phyloP scores from a whole-genome alignment of 2,329 filamentous ascomycete genomes.

The Trichoderma koningiopsis region DNA sequence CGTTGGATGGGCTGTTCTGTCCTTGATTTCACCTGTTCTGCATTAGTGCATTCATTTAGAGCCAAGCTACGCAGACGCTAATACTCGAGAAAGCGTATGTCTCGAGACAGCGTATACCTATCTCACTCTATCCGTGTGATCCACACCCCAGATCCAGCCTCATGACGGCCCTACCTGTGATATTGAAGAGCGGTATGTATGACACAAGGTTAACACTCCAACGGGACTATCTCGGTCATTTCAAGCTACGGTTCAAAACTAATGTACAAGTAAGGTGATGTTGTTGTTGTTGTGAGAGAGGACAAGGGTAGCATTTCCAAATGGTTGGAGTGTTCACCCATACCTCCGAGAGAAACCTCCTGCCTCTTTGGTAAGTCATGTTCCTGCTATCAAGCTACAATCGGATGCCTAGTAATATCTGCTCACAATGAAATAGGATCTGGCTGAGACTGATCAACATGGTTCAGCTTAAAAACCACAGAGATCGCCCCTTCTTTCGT shows the following conservation, averaged over 20 bases:
- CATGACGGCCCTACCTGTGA: background rate
- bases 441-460: background rate
- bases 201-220: background rate
- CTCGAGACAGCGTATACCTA: background rate
- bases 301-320: constrained; percentile 4
- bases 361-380: constrained; percentile 10
- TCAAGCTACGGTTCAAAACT: background rate
- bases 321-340: background rate
- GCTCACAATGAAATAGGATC: background rate
- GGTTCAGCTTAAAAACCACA: constrained; percentile 1
- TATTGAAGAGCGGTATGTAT: background rate
- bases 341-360: background rate
- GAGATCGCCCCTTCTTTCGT: background rate
- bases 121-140: background rate
- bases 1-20: background rate
- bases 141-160: background rate
- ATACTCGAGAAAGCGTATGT: background rate
- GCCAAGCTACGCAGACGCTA: background rate
- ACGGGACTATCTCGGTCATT: constrained; percentile 4
- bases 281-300: background rate
- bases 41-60: background rate
- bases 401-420: background rate
- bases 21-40: background rate
- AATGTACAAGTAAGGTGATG: background rate
- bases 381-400: background rate